Conservation (phyloP, 257 asterid species). For the Salvia hispanica region DNA sequence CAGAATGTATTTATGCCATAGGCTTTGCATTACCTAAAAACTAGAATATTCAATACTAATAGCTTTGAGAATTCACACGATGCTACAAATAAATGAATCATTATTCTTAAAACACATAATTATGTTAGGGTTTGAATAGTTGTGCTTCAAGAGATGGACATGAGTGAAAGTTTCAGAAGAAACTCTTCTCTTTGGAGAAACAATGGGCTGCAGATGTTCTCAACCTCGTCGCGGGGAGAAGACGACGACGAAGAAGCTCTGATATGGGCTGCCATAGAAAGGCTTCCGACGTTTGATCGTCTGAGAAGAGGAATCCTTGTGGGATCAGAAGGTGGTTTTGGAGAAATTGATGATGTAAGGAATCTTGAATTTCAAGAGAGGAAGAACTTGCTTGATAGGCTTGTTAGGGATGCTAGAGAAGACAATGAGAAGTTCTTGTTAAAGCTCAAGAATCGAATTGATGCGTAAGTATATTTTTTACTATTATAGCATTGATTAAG, state of each 20-base stretch:
- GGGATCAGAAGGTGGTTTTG: constrained; percentile 32
- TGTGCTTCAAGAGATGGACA: constrained; percentile 18
- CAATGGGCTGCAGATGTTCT: constrained; percentile 25
- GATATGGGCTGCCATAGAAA: constrained; percentile 56
- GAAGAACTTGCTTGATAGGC: constrained; percentile 36
- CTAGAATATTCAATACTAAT: not conserved
- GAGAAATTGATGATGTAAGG: constrained; percentile 28
- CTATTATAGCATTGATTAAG: too few species aligned
- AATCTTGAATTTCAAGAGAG: constrained; percentile 36
- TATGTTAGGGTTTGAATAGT: not conserved
- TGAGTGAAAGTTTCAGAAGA: constrained; percentile 20
- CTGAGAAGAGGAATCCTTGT: constrained; percentile 47
- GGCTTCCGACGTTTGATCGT: constrained; percentile 50
- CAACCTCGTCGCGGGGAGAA: not conserved
- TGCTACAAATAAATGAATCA: not conserved
- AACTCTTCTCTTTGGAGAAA: constrained; percentile 14
- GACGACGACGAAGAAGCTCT: constrained; percentile 57
- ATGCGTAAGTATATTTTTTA: constrained; percentile 37
- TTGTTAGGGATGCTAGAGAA: constrained; percentile 35
- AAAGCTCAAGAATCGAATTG: constrained; percentile 41
- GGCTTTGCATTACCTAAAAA: not conserved
- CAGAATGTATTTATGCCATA: not conserved
- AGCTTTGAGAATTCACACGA: not conserved
- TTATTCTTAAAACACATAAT: too few species aligned
- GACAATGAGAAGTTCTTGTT: constrained; percentile 40